Conservation (phyloP, 2,329 filamentous ascomycete genomes). For the Lizonia empirigonia region DNA sequence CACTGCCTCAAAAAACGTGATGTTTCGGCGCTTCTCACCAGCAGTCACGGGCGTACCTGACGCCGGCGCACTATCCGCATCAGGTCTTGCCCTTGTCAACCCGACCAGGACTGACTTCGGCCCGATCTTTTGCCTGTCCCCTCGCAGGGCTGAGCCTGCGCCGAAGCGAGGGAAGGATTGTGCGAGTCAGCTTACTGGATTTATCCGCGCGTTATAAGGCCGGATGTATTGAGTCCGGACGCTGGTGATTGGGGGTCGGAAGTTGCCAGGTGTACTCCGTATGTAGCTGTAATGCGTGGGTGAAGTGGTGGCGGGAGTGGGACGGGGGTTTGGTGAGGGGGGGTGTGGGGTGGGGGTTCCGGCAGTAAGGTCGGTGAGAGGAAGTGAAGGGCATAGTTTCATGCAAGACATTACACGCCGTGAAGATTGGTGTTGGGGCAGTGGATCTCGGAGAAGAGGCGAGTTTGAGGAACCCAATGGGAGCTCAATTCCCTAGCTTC, state of each 20-base stretch:
- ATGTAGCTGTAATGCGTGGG: neutral
- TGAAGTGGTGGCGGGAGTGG: slow-evolving; percentile 1
- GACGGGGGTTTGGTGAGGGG: neutral
- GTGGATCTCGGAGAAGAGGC: neutral
- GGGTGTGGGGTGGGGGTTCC: too few relatives aligned
- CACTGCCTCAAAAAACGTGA: neutral
- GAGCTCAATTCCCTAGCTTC: too few relatives aligned
- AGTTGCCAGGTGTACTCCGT: neutral
- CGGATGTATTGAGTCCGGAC: neutral
- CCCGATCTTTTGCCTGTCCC: neutral
- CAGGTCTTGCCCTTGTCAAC: neutral
- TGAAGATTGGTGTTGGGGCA: too few relatives aligned
- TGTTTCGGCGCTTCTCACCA: slow-evolving; percentile 7
- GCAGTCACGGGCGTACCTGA: slow-evolving; percentile 8
- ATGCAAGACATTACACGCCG: too few relatives aligned
- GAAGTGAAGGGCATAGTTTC: neutral
- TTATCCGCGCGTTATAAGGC: slow-evolving; percentile 1
- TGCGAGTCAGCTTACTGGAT: slow-evolving; percentile 4
- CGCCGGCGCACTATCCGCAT: neutral
- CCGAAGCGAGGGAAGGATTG: neutral
- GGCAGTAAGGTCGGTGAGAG: slow-evolving; percentile 8
- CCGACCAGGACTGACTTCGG: slow-evolving; percentile 3
- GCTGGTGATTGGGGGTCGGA: too few relatives aligned
- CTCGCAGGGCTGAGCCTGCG: slow-evolving; percentile 12
- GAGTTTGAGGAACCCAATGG: too few relatives aligned